Percentiles rank a stretch among this genome's conserved stretches.
Conservation (phyloP, 208 protist genomes). For the Leishmania guyanensis region DNA sequence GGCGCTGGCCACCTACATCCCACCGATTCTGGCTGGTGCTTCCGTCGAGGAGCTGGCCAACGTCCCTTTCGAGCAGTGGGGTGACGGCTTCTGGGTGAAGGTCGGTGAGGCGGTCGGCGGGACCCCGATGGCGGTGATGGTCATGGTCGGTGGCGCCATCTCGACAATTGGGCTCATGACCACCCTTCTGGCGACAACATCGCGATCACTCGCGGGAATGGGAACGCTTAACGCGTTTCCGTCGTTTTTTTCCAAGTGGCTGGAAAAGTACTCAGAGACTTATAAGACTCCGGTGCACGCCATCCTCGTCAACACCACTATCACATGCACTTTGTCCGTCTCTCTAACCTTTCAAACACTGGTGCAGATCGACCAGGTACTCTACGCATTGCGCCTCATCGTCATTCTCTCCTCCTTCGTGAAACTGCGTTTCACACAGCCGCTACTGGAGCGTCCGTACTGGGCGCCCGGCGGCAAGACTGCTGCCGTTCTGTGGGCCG, state of each 20-base stretch:
- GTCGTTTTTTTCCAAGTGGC: constrained; percentile 62
- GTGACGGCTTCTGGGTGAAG: constrained; percentile 87
- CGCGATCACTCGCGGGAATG: constrained; percentile 86
- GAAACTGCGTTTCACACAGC: constrained; percentile 66
- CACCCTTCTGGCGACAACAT: constrained; percentile 85
- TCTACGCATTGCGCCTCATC: constrained; percentile 84
- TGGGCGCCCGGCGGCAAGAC: constrained; percentile 61
- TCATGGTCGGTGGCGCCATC: constrained; percentile 83
- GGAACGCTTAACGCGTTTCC: constrained; percentile 86
- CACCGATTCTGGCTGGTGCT: constrained; percentile 81
- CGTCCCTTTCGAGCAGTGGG: constrained; percentile 76
- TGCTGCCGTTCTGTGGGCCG: constrained; percentile 53
- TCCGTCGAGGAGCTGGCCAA: constrained; percentile 55
- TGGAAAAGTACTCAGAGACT: constrained; percentile 53
- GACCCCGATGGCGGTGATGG: constrained; percentile 61
- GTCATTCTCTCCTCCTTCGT: constrained; percentile 76
- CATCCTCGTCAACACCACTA: constrained; percentile 74
- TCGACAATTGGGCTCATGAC: constrained; percentile 88
- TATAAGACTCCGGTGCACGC: constrained; percentile 78
- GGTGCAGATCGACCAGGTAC: constrained; percentile 84
- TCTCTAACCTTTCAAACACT: constrained; percentile 78
- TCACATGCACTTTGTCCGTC: constrained; percentile 78
- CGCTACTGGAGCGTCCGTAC: constrained; percentile 82
- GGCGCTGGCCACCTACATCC: constrained; percentile 81
- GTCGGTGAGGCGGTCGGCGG: constrained; percentile 87